These are phyloP conservation scores for Aspergillus glaucus DNA, from an alignment of 2,329 filamentous ascomycete genomes.

Conservation along the genomic window DNA sequence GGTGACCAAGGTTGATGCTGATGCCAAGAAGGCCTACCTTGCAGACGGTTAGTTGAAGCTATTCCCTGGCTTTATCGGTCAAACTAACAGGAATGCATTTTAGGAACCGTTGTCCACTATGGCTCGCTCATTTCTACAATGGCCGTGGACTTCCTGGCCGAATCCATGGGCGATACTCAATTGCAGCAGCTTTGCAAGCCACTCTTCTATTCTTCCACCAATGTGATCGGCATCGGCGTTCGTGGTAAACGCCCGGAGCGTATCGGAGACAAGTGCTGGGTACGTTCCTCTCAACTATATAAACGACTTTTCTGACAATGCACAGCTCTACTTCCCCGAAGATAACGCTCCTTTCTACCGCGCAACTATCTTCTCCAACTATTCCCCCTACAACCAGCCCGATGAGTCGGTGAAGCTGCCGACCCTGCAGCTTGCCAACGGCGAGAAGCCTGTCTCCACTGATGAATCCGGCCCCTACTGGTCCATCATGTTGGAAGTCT, in stretches of 20 bases:
- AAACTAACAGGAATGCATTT: constrained; percentile 5
- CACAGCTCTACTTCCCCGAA: constrained; percentile 91
- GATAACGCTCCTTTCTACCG: constrained; percentile 99
- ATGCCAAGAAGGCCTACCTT: constrained; percentile 74
- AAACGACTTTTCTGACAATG: background rate
- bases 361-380: constrained; percentile 99
- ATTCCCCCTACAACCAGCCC: constrained; percentile 97
- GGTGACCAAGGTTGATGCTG: constrained; percentile 80
- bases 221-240: constrained; percentile 93
- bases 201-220: constrained; percentile 93
- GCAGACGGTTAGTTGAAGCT: constrained; percentile 50
- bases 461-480: constrained; percentile 91
- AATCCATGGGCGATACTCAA: constrained; percentile 81
- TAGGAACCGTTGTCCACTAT: constrained; percentile 75
- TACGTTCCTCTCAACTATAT: constrained; percentile 37
- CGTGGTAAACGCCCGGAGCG: constrained; percentile 85
- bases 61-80: background rate
- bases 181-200: constrained; percentile 77
- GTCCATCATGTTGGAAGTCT: constrained; percentile 99
- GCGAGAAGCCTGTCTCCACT: constrained; percentile 66
- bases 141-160: constrained; percentile 81
- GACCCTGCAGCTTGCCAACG: constrained; percentile 77
- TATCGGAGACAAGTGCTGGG: constrained; percentile 99
- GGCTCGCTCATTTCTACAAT: constrained; percentile 92
- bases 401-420: constrained; percentile 73